Evolutionary conservation across 169 alveolate species (phyloP).

Genomic region (Eimeria necatrix): DNA sequence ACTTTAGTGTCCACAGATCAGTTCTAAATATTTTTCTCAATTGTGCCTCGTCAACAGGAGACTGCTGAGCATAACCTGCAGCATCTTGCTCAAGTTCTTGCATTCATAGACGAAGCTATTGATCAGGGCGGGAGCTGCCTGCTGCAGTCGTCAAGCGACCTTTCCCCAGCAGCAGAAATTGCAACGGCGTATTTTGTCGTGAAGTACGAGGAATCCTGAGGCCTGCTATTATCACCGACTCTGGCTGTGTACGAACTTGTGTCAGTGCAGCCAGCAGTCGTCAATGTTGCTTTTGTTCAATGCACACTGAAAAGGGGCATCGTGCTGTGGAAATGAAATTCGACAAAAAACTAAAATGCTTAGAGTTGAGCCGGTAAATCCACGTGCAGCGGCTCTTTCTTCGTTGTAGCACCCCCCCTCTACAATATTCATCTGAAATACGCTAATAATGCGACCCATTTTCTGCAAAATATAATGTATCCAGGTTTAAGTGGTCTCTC

Average conservation of each 20-base stretch:
- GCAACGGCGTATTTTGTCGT: constrained; percentile 45
- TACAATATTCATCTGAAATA: background rate
- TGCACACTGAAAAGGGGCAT: background rate
- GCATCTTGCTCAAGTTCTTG: constrained; percentile 39
- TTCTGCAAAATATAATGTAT: background rate
- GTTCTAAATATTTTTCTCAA: background rate
- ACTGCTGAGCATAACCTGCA: background rate
- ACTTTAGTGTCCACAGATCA: too few species aligned
- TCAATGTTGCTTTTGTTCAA: background rate
- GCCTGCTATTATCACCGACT: background rate
- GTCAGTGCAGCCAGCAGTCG: background rate
- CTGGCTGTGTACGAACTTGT: background rate
- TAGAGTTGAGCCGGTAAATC: too few species aligned
- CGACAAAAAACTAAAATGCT: too few species aligned
- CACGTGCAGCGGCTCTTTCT: too few species aligned
- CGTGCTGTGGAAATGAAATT: too few species aligned
- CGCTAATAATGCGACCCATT: background rate
- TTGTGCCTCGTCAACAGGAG: background rate
- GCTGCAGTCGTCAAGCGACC: constrained; percentile 21
- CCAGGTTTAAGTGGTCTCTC: constrained; percentile 61
- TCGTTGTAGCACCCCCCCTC: background rate
- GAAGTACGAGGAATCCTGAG: constrained; percentile 5
- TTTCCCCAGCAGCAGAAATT: constrained; percentile 49
- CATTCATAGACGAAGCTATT: constrained; percentile 51
- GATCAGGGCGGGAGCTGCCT: constrained; percentile 72